A percentile compares a stretch with the other conserved stretches of the same genome.
Evolutionary conservation across 2,329 filamentous ascomycete species (phyloP).

Genomic region (Didymella glomerata): DNA sequence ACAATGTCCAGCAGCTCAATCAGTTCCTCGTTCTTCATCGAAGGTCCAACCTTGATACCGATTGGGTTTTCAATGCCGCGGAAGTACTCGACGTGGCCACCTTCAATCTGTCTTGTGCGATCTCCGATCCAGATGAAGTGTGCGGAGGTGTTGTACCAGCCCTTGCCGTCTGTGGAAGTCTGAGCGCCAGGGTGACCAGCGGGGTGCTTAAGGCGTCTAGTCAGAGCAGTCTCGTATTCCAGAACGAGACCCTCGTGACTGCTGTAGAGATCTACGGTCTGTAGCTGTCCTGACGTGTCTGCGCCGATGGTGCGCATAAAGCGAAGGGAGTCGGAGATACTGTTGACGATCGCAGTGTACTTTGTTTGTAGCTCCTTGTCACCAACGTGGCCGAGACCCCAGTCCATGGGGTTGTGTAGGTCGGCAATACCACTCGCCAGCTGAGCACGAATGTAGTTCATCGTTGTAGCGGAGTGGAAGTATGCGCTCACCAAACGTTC

Average conservation of each 20-base stretch:
- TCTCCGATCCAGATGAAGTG: constrained; percentile 99
- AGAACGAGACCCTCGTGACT: constrained; percentile 94
- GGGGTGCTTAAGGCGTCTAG: constrained; percentile 75
- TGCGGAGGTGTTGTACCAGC: constrained; percentile 92
- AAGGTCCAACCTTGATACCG: constrained; percentile 93
- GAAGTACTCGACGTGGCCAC: constrained; percentile 97
- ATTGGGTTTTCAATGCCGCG: constrained; percentile 95
- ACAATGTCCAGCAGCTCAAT: constrained; percentile 81
- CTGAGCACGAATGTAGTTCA: constrained; percentile 90
- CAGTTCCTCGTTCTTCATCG: constrained; percentile 79
- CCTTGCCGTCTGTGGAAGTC: constrained; percentile 56
- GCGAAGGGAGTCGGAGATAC: constrained; percentile 87
- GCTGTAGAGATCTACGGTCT: constrained; percentile 94
- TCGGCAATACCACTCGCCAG: constrained; percentile 90
- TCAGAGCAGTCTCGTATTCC: constrained; percentile 90
- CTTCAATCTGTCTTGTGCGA: constrained; percentile 89
- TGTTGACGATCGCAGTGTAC: constrained; percentile 83
- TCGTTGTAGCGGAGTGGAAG: constrained; percentile 91
- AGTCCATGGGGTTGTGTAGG: constrained; percentile 90
- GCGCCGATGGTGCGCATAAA: constrained; percentile 96
- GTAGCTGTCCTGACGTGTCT: constrained; percentile 81
- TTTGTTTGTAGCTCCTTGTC: constrained; percentile 84
- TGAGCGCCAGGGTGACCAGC: constrained; percentile 50
- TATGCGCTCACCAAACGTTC: constrained; percentile 87
- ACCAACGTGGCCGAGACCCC: constrained; percentile 90